Percentiles rank a stretch among this genome's conserved stretches.
Evolutionary conservation across 1,284 basidiomycete genomes (phyloP).

Genomic region (Cutaneotrichosporon arboriforme): DNA sequence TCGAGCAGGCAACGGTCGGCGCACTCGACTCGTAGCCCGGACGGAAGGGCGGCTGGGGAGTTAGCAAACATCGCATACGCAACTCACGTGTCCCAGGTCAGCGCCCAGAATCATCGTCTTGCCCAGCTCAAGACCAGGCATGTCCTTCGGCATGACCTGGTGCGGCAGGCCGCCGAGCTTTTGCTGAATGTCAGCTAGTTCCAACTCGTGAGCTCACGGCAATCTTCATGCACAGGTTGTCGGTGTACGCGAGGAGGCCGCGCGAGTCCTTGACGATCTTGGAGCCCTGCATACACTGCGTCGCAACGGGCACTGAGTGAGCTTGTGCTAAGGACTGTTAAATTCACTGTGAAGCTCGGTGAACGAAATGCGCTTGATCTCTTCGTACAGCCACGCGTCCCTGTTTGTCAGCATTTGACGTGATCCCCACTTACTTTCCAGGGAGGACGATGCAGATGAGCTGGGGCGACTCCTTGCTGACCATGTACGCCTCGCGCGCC

Average conservation of each 20-base stretch:
- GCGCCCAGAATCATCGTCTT: constrained; percentile 39
- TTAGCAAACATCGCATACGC: not conserved
- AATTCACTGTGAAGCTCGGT: constrained; percentile 31
- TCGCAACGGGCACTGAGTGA: constrained; percentile 35
- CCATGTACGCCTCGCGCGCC: constrained; percentile 35
- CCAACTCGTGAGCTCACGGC: constrained; percentile 18
- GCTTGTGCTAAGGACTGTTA: not conserved
- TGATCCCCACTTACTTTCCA: constrained; percentile 24
- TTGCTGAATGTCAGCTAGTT: constrained; percentile 27
- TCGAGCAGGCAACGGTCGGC: constrained; percentile 49
- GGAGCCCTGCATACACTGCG: constrained; percentile 44
- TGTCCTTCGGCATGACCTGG: constrained; percentile 34
- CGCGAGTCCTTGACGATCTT: constrained; percentile 38
- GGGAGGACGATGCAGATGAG: constrained; percentile 44
- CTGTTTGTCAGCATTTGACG: constrained; percentile 8
- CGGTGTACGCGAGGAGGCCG: constrained; percentile 47
- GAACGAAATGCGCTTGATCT: constrained; percentile 48
- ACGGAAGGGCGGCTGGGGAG: constrained; percentile 31
- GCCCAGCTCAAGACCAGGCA: constrained; percentile 35
- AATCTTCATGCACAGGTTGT: constrained; percentile 44
- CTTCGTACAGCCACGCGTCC: constrained; percentile 47
- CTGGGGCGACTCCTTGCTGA: constrained; percentile 37
- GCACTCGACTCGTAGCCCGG: constrained; percentile 25
- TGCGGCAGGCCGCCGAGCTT: constrained; percentile 51
- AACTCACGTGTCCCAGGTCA: constrained; percentile 40